Base-by-base conservation (phyloP, 2,329 filamentous ascomycete species). In the Alternaria brassicae region DNA sequence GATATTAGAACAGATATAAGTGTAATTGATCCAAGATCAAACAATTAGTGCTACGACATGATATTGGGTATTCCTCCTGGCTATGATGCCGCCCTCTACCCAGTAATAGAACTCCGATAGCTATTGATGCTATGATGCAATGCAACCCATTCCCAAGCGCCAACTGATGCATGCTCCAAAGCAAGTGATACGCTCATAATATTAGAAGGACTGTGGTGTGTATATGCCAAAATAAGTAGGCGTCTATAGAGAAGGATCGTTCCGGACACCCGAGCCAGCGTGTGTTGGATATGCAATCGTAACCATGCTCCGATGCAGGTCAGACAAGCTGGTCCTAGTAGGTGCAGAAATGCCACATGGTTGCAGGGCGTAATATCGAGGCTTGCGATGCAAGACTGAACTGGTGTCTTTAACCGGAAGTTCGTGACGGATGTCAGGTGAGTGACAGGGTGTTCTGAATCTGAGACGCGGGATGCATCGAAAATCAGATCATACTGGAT, bases 191-290 rank as follows among this genome's bases (percentile, higher is more conserved):
- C 70, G 74, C 71, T 76, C 68, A n/a, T n/a, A 65, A 60, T 77
- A 77, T 77, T 77, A 77, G 65, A 77, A 76, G 59, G 60, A 60
- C 54, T 62, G 64, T 66, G 62, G 49, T 59, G 44, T 60, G 60
- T 62, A 53, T 62, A 52, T 68, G 59, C 63, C 65, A 58, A 62
- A 62, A 59, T 49, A 56, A 69, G 56, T 60, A 74, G 63, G 66
- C 70, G 66, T 67, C 68, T 70, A 74, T 65, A 63, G 60, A 62
- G 61, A 57, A 56, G 58, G 48, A 53, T 68, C 62, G 63, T 69
- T 72, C 70, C 72, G 56, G 73, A 63, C 70, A 77, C 74, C 70
- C 74, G 74, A 70, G 64, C 75, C 74, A 70, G 75, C 75, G 73
- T 55, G 73, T 76, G 74, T 73, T 66, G 69, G 64, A 64, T 55